Percentiles rank a stretch among this genome's conserved stretches.
phyloP scores from a whole-genome alignment of 2,329 filamentous ascomycete species.

The Teratosphaeria pseudoeucalypti region DNA sequence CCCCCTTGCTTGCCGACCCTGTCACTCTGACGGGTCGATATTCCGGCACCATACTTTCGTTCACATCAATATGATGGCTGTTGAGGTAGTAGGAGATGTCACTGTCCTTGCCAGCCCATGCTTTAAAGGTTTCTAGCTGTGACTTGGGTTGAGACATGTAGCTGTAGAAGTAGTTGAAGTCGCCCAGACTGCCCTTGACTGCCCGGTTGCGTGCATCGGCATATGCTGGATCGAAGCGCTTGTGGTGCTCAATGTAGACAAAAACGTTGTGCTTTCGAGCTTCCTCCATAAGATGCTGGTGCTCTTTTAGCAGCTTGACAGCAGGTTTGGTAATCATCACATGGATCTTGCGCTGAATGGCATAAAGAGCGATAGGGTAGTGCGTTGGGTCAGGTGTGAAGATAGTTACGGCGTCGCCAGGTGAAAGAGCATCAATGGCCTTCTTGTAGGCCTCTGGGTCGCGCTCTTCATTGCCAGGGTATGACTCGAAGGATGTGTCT shows the following conservation, averaged over 20 bases:
- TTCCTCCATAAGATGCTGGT: conserved; percentile 63
- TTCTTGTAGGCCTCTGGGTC: conserved; percentile 79
- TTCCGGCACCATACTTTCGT: conserved; percentile 80
- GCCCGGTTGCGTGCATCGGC: conserved; percentile 74
- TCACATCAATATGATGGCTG: conserved; percentile 86
- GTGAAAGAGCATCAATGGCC: conserved; percentile 72
- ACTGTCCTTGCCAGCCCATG: conserved; percentile 82
- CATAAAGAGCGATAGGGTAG: conserved; percentile 84
- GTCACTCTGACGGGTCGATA: conserved; percentile 71
- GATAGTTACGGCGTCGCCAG: conserved; percentile 85
- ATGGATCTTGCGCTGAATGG: conserved; percentile 77
- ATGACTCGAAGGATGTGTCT: conserved; percentile 77
- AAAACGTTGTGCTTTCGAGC: conserved; percentile 68
- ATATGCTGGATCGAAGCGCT: conserved; percentile 90
- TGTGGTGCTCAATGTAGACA: conserved; percentile 93
- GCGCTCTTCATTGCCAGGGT: conserved; percentile 59
- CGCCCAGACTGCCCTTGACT: conserved; percentile 54
- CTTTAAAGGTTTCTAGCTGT: conserved; percentile 87
- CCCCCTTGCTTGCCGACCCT: conserved; percentile 66
- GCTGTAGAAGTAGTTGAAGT: conserved; percentile 97
- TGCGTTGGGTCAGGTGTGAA: conserved; percentile 93
- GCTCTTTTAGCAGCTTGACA: conserved; percentile 71
- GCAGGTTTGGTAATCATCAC: conserved; percentile 92
- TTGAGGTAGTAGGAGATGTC: conserved; percentile 97
- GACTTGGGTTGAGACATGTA: conserved; percentile 94